Conservation (phyloP, 352 stramenopile species). For the Globisporangium nodosum region DNA sequence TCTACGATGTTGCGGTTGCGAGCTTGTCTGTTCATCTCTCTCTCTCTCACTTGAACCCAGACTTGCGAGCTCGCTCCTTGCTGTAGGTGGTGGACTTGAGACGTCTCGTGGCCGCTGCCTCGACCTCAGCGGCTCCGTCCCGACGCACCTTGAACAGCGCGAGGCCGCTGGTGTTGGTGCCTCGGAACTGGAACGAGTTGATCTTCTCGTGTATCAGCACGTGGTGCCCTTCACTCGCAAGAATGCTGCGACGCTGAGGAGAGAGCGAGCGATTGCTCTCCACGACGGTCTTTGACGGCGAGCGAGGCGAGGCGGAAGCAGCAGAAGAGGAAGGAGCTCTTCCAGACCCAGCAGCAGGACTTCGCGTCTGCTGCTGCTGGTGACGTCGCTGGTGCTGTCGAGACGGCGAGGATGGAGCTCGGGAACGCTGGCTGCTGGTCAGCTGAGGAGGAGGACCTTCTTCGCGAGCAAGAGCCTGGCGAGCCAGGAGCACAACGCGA, state of each 20-base stretch:
- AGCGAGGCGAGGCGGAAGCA: constrained; percentile 1
- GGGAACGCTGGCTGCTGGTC: not conserved
- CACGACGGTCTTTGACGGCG: not conserved
- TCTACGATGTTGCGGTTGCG: not conserved
- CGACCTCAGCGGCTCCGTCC: constrained; percentile 4
- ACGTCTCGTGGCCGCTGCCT: constrained; percentile 1
- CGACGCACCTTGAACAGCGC: constrained; percentile 10
- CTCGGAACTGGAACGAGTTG: constrained; percentile 14
- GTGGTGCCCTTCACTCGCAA: constrained; percentile 12
- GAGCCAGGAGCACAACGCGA: constrained; percentile 2
- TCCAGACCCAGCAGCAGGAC: not conserved
- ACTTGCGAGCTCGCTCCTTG: constrained; percentile 9
- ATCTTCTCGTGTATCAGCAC: constrained; percentile 16
- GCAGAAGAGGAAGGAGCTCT: not conserved
- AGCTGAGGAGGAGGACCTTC: not conserved
- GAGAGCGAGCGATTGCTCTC: not conserved
- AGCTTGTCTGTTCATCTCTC: not conserved
- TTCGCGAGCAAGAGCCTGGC: not conserved
- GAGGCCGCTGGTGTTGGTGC: constrained; percentile 3
- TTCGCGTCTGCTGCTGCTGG: not conserved
- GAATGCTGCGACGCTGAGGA: constrained; percentile 9
- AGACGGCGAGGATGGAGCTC: not conserved
- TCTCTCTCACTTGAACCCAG: not conserved
- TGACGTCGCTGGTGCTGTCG: not conserved
- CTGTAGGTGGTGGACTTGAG: constrained; percentile 6